Evolutionary conservation across 2,329 filamentous ascomycete genomes (phyloP), one percentile per base, ranked within the genome.

Genomic region (Pseudogymnoascus sp.): DNA sequence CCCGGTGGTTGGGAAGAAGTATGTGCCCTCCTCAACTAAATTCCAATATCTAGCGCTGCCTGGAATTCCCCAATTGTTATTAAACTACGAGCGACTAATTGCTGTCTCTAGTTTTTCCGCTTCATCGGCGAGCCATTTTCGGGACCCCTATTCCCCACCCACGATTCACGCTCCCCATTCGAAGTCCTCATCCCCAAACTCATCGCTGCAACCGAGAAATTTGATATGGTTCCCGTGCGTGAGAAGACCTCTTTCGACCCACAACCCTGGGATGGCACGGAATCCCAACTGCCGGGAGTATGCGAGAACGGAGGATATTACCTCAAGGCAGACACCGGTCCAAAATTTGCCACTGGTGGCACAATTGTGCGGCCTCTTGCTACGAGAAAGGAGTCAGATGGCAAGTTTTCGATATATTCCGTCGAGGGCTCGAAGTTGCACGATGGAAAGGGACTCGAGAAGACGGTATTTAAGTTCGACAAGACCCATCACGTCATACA

Each of bases 1-100:
- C 82, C 82, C 0, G 82, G 81, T 4, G 82, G 82, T 68, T 85
- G 82, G 83, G 75, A 83, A 28, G 82, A 85, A 67, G 42, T 47
- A 47, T 25, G 42, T 47, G 21, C 12, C 6, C 42, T 47, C n/a
- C 21, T 47, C 21, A 23, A 44, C 12, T 6, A 47, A 7, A 6
- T 47, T 31, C 18, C 18, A 47, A 23, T 47, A 42, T 18, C 38
- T 5, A 10, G 38, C 38, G n/a, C 38, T 42, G 38, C 16, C 38
- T 18, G 8, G 11, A 16, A 42, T 42, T 10, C 42, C 7, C 6
- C 6, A 21, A n/a, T n/a, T n/a, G 12, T n/a, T 47, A 12, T n/a
- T 25, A n/a, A 47, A 25, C 21, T 47, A n/a, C 21, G 5, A 4
- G 21, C 11, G 4, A 12, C 21, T 25, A 25, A 47, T n/a, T 14